These are phyloP conservation scores for Colletotrichum sp. DNA, from an alignment of 2,329 filamentous ascomycete genomes.

Conservation along the genomic window DNA sequence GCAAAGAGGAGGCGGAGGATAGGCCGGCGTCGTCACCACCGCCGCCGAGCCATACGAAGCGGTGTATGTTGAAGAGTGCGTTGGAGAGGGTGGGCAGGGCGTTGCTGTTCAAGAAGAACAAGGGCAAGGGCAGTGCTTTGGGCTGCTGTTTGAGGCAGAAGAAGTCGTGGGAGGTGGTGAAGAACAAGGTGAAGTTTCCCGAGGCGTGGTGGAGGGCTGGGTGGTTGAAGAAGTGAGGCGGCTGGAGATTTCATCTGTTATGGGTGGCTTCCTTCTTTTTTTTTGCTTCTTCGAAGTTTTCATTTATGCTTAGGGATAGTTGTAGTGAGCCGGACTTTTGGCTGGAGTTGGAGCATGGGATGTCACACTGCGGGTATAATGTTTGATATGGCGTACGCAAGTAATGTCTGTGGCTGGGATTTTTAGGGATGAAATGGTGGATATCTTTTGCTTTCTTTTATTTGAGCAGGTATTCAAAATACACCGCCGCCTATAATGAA, in stretches of 20 bases:
- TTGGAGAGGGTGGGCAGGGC: fast-evolving
- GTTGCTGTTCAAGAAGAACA: background rate
- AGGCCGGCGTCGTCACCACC: background rate
- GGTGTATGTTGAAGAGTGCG: background rate
- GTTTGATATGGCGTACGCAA: background rate
- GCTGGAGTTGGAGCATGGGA: background rate
- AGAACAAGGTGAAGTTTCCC: background rate
- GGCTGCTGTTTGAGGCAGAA: background rate
- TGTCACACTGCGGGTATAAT: background rate
- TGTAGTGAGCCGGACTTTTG: background rate
- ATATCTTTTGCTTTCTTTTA: background rate
- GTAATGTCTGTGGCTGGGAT: background rate
- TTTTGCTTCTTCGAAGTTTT: fast-evolving
- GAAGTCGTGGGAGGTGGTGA: background rate
- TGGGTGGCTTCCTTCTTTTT: background rate
- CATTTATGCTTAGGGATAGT: too few species aligned
- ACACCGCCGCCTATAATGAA: slow-evolving; percentile 99
- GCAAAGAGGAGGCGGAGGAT: background rate
- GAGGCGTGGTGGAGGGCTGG: slow-evolving; percentile 8
- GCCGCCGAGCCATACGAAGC: background rate
- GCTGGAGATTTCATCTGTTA: background rate
- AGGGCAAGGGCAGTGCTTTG: background rate
- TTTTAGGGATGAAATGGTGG: background rate
- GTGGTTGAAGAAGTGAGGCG: background rate
- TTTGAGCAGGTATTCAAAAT: slow-evolving; percentile 47